Evolutionary conservation across 2,329 filamentous ascomycete species (phyloP).

Genomic region (Leptoxyphium fumago): DNA sequence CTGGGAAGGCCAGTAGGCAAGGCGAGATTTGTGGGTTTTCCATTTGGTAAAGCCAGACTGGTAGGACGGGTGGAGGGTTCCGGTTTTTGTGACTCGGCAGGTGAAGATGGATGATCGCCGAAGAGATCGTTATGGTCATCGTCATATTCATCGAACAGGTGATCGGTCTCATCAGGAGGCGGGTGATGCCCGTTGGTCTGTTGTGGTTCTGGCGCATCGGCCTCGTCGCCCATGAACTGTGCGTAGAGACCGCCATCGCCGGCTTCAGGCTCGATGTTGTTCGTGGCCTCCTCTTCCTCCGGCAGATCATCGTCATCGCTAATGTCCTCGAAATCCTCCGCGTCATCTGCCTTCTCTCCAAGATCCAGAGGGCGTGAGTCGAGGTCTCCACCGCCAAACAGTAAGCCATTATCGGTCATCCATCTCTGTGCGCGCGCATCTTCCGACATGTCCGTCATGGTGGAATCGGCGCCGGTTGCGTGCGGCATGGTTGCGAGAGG

Average conservation of each 20-base stretch:
- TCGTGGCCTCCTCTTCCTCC: conserved; percentile 49
- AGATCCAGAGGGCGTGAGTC: conserved; percentile 25
- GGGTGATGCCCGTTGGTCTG: conserved; percentile 10
- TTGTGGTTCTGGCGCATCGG: conserved; percentile 3
- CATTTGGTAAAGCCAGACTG: conserved; percentile 16
- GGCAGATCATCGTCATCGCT: conserved; percentile 85
- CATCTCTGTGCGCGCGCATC: conserved; percentile 14
- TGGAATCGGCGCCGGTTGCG: conserved; percentile 15
- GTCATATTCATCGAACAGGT: conserved; percentile 52
- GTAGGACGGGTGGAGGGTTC: conserved; percentile 9
- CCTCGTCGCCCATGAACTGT: neutral
- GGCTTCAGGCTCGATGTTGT: conserved; percentile 2
- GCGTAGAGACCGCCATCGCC: neutral
- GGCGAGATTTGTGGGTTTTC: conserved; percentile 13
- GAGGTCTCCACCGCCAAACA: neutral
- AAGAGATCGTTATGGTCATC: conserved; percentile 24
- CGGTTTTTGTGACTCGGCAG: conserved; percentile 12
- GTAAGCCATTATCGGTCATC: neutral
- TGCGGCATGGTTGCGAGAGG: conserved; percentile 21
- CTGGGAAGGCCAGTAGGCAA: conserved; percentile 10
- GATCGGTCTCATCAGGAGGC: conserved; percentile 28
- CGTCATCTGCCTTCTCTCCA: conserved; percentile 78
- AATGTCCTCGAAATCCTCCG: conserved; percentile 80
- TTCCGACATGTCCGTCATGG: conserved; percentile 4
- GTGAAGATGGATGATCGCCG: conserved; percentile 20